Evolutionary conservation across 1,139 yeast species (phyloP), one percentile per base, ranked within the genome.

Genomic region (Hyphopichia pseudoburtonii): DNA sequence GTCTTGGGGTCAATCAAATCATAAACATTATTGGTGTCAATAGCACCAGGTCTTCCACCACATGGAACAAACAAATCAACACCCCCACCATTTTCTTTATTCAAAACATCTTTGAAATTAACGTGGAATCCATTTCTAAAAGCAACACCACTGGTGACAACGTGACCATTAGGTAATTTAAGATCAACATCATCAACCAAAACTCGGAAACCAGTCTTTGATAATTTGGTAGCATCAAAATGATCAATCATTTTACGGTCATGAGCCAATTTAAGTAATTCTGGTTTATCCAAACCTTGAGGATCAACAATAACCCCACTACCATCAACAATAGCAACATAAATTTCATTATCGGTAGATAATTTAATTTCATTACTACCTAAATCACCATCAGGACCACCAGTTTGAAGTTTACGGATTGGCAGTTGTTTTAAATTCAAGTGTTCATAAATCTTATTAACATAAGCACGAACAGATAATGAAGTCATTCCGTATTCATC

Each of bases 401-500:
- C 98, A 40, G 97, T 92, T 70, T 92, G 98, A 57, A 92, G 72
- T 66, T 92, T 92, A 53, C 75, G 76, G 42, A 90, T 76, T 31
- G 57, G 56, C 26, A 76, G 66, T 43, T 77, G 66, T 47, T 83
- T 79, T 45, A 90, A 70, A 30, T 64, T 60, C 44, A 85, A 75
- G 61, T 88, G 86, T 51, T 87, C 85, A 62, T 90, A 92, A 44
- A 90, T 82, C 57, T 88, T 87, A 60, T 86, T 84, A 41, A 92
- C 95, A 61, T 83, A 92, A 38, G 96, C 87, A 56, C 98, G 82
- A 35, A 92, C 97, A 34, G 96, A 87, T 49, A 90, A 70, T 9
- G 97, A 83, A 8, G 98, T 92, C 98, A 92, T 92, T 60, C 98
- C 98, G 60, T 89, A 92, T 56, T 81, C 94, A 63, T 92, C 98